Conservation (phyloP, 108 stramenopile genomes). For the Aurantiochytrium sp. region DNA sequence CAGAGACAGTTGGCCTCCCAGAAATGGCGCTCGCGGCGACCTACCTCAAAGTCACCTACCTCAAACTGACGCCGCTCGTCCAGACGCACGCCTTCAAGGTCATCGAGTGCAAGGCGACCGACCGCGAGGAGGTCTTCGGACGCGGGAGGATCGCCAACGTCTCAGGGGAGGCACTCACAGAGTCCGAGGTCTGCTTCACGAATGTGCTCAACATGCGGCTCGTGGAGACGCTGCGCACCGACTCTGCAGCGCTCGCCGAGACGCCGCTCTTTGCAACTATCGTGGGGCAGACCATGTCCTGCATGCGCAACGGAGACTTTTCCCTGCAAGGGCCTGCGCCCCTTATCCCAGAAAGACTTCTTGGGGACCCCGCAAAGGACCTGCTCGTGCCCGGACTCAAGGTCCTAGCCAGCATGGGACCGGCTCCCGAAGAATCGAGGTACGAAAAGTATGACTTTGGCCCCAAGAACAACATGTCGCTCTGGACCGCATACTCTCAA, state of each 20-base stretch:
- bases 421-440: too few relatives aligned
- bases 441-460: background rate
- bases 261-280: background rate
- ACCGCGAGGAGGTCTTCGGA: background rate
- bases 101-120: background rate
- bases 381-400: too few relatives aligned
- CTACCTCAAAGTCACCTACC: background rate
- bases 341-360: background rate
- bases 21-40: background rate
- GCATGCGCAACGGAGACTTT: background rate
- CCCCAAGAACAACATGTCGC: background rate
- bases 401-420: too few relatives aligned
- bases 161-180: background rate
- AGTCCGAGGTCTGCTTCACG: background rate
- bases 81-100: background rate
- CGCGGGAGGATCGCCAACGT: background rate
- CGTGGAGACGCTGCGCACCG: background rate
- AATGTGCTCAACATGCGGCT: background rate
- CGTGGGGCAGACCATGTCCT: background rate
- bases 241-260: background rate
- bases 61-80: background rate
- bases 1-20: background rate
- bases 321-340: background rate
- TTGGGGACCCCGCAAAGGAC: background rate
- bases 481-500: background rate